A percentile compares a stretch with the other conserved stretches of the same genome.
These are phyloP conservation scores for Kwoniella dendrophila DNA, from an alignment of 768 basidiomycete genomes.

Conservation along the genomic window DNA sequence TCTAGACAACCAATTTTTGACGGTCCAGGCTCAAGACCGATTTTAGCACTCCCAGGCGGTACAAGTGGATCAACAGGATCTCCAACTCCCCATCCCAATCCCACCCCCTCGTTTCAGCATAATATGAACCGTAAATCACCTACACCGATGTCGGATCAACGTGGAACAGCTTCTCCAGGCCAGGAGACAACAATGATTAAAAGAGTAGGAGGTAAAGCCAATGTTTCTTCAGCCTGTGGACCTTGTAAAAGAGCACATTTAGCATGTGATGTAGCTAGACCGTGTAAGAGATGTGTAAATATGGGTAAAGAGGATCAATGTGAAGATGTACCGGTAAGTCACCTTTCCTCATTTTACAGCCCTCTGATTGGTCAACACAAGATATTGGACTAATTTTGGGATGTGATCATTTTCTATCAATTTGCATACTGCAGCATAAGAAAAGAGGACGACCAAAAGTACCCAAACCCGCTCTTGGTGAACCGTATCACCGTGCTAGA, in stretches of 20 bases:
- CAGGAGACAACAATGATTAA: conserved; percentile 24
- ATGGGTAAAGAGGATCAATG: conserved; percentile 47
- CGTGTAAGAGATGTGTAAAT: conserved; percentile 47
- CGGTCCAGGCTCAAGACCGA: conserved; percentile 30
- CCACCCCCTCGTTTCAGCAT: not conserved
- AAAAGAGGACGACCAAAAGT: conserved; percentile 48
- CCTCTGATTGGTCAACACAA: not conserved
- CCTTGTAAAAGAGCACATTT: conserved; percentile 50
- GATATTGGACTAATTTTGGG: not conserved
- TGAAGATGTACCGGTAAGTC: conserved; percentile 51
- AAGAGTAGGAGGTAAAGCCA: conserved; percentile 42
- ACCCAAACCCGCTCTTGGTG: conserved; percentile 26
- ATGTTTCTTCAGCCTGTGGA: conserved; percentile 45
- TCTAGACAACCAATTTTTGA: conserved; percentile 20
- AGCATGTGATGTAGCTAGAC: conserved; percentile 46
- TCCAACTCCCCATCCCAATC: not conserved
- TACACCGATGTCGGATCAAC: conserved; percentile 17
- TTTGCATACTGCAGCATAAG: conserved; percentile 34
- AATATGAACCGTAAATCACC: conserved; percentile 6
- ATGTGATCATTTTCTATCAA: not conserved
- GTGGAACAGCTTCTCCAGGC: conserved; percentile 18
- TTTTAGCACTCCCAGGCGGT: conserved; percentile 5
- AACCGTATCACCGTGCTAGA: conserved; percentile 32
- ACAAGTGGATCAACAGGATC: not conserved
- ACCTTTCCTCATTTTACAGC: not conserved